Evolutionary conservation across 2,329 filamentous ascomycete genomes (phyloP), one percentile per base, ranked within the genome.

Genomic region (Verticillium nubilum): DNA sequence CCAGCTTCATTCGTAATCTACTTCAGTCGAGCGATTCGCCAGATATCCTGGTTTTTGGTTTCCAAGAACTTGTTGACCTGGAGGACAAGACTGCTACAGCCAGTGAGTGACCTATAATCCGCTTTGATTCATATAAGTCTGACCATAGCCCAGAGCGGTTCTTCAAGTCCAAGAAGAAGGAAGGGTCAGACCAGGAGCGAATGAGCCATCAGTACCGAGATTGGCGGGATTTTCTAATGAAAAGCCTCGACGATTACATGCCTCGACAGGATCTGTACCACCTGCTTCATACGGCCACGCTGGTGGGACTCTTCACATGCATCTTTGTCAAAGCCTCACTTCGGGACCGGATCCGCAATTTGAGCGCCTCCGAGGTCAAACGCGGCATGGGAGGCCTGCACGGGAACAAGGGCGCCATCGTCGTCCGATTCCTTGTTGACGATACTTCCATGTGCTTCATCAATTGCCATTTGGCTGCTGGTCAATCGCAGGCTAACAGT

Each of bases 141-240:
- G 67, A 78, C n/a, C 59, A 27, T 1, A 5, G 28, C 25, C 19
- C 67, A 86, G 84, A 95, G 76, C 92, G 91, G 59, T 87, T 98
- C 66, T 88, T 98, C 71, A 95, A 93, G 69, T 91, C 90, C 66
- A 95, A 95, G 73, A 96, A 97, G 70, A 90, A 91, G 68, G 87
- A 90, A 29, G 86, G 88, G 12, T 86, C 89, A 1, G 89, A 92
- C 56, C 88, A 91, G 67, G 92, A 97, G 72, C 86, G 93, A 66
- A 98, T 98, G 91, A 96, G 92, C 73, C 93, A 96, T 66, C 93
- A 97, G 70, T 99, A 99, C 73, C 90, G 95, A 63, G 92, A 96
- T 62, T 99, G 95, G 95, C 86, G 92, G 69, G 92, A 98, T 71
- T 93, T 96, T 71, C 79, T 99, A 29, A 87, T 90, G 47, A 86